Evolutionary conservation across 73 alveolate species (phyloP), one percentile per base, ranked within the genome.

Genomic region (Paramecium pentaurelia): DNA sequence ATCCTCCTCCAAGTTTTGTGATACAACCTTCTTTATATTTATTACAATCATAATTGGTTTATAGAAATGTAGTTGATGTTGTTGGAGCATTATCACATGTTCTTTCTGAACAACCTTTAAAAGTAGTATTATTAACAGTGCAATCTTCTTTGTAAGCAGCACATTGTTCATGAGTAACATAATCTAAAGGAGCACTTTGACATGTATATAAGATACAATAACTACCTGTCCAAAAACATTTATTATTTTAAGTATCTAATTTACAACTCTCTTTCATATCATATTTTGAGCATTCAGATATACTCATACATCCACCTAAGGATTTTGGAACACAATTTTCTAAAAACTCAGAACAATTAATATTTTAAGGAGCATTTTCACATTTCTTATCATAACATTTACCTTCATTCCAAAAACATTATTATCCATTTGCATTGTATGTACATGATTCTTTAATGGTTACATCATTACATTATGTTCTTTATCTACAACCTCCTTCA

Each of bases 11-110:
- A 10, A 32, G 51, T 80, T 80, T 42, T 45, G 91, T 80, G 7
- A 49, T 80, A 20, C 91, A 80, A 6, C 77, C 75, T 27, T 60
- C 18, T 45, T 32, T 40, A 22, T 45, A 80, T 45, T 80, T 27
- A 45, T 49, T 47, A 80, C 91, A 80, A 44, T 45, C 77, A 25
- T 45, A 80, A 80, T 80, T 49, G 0, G 91, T 80, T 25, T 44
- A 25, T 3, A 80, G 18, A 40, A 42, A 22, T 20, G 91, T 36
- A 3, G 71, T 44, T 27, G 49, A 11, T 10, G 75, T 32, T 0
- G 75, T 49, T 25, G 91, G 91, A 45, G 91, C 91, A 80, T 80
- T 80, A 20, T 42, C 91, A 80, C 91, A 80, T 14, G 91, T 80
- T 80, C 91, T 80, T 8, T 34, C n/a, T 44, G 49, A 27, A 47